phyloP scores from a whole-genome alignment of 2,329 filamentous ascomycete genomes.

The Sporothrix dimorphospora region DNA sequence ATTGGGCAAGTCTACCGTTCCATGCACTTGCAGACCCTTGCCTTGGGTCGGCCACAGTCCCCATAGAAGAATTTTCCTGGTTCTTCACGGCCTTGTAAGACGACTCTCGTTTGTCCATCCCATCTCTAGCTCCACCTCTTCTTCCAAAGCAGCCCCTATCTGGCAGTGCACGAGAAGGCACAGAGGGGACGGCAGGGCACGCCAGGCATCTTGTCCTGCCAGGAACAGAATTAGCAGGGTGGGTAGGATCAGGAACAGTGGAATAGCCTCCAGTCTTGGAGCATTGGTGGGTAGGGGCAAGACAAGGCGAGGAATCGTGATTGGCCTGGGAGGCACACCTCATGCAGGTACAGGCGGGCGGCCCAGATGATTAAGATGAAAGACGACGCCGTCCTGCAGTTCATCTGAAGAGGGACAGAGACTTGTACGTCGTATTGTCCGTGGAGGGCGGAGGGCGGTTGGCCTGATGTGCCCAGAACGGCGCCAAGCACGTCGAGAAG shows the following conservation, averaged over 20 bases:
- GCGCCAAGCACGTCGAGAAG: background rate
- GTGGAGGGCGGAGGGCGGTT: background rate
- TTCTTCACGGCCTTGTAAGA: background rate
- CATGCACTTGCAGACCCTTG: slow-evolving; percentile 10
- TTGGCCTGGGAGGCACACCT: slow-evolving; percentile 8
- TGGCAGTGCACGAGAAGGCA: background rate
- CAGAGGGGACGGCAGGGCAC: background rate
- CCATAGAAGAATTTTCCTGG: slow-evolving; percentile 1
- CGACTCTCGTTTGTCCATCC: background rate
- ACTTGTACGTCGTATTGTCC: no score
- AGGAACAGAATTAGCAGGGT: slow-evolving; percentile 29
- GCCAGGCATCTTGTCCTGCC: background rate
- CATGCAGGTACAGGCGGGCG: slow-evolving; percentile 6
- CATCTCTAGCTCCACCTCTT: background rate
- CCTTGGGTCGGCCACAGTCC: slow-evolving; percentile 13
- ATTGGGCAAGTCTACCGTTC: slow-evolving; percentile 22
- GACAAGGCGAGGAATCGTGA: background rate
- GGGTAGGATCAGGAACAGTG: slow-evolving; percentile 25
- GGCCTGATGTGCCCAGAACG: no score
- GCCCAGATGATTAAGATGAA: slow-evolving; percentile 1
- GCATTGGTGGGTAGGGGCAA: background rate
- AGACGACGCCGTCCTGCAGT: background rate
- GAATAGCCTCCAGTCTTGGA: slow-evolving; percentile 5
- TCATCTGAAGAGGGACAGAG: background rate
- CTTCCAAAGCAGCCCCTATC: slow-evolving; percentile 8